Percentiles rank a stretch among this genome's conserved stretches.
Conservation (phyloP, 2,329 filamentous ascomycete genomes). For the Graphilbum sp. region DNA sequence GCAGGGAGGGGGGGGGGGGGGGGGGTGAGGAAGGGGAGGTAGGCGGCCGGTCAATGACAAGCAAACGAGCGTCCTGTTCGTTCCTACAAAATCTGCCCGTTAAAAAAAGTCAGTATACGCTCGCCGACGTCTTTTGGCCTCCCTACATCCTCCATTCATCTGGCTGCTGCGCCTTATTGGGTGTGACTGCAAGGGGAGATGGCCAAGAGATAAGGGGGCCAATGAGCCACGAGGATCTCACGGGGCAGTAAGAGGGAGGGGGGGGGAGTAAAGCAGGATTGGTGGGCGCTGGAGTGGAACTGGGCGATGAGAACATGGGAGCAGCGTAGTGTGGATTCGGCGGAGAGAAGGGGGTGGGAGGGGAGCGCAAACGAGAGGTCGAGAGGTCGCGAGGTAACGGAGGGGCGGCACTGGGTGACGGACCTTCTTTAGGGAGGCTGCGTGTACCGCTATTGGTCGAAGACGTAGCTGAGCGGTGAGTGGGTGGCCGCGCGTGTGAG, state of each 20-base stretch:
- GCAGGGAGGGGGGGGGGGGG: background rate
- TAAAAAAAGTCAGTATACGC: slow-evolving; percentile 1
- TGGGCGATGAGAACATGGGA: background rate
- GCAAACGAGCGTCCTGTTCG: background rate
- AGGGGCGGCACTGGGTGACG: slow-evolving; percentile 9
- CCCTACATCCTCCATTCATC: too few species aligned
- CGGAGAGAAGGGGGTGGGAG: slow-evolving; percentile 2
- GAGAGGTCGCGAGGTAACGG: background rate
- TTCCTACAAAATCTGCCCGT: background rate
- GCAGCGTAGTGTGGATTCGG: background rate
- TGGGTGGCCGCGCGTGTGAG: too few species aligned
- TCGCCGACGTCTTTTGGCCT: background rate
- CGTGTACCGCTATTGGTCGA: too few species aligned
- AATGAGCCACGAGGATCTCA: slow-evolving; percentile 6
- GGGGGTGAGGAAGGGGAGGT: background rate
- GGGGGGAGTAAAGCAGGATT: slow-evolving; percentile 5
- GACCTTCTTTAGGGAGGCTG: slow-evolving; percentile 3
- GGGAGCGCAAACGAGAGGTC: slow-evolving; percentile 6
- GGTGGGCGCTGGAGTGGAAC: slow-evolving; percentile 4
- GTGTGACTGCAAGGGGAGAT: slow-evolving; percentile 7
- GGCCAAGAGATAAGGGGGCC: slow-evolving; percentile 7
- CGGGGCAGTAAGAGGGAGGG: too few species aligned
- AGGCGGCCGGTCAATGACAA: too few species aligned
- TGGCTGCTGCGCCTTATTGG: slow-evolving; percentile 1
- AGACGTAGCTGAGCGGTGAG: slow-evolving; percentile 1